A percentile compares a stretch with the other conserved stretches of the same genome.
phyloP scores from a whole-genome alignment of 345 rosid species.

The Trapa incisa region DNA sequence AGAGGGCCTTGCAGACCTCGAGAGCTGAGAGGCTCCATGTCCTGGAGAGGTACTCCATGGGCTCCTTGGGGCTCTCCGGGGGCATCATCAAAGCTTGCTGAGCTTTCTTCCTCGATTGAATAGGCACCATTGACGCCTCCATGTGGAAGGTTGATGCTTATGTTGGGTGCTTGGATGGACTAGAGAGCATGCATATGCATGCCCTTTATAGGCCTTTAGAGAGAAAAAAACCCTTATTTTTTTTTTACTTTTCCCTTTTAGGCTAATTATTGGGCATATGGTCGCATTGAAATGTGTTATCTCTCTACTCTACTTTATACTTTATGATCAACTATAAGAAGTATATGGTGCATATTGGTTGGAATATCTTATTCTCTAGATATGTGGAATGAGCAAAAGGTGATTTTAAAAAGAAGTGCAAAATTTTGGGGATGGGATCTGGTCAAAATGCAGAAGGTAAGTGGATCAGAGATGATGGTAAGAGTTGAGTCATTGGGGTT shows the following conservation, averaged over 20 bases:
- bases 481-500: not conserved
- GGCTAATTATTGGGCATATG: not conserved
- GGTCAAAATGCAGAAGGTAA: not conserved
- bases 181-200: too few species aligned
- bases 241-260: not conserved
- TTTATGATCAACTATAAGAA: too few species aligned
- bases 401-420: not conserved
- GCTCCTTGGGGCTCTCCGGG: slow-evolving; percentile 32
- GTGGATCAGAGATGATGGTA: not conserved
- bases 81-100: not conserved
- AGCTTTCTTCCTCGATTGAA: not conserved
- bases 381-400: too few species aligned
- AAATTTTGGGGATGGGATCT: slow-evolving; percentile 1
- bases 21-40: slow-evolving; percentile 83
- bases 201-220: not conserved
- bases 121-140: not conserved
- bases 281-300: too few species aligned
- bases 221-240: not conserved
- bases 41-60: slow-evolving; percentile 88
- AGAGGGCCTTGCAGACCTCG: slow-evolving; percentile 64
- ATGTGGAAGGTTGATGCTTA: not conserved
- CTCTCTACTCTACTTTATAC: too few species aligned
- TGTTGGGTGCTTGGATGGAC: not conserved
- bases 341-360: too few species aligned
- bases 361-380: too few species aligned